Evolutionary conservation across 306 rosid species (phyloP), one percentile per base, ranked within the genome.

Genomic region (Medicago ruthenica): DNA sequence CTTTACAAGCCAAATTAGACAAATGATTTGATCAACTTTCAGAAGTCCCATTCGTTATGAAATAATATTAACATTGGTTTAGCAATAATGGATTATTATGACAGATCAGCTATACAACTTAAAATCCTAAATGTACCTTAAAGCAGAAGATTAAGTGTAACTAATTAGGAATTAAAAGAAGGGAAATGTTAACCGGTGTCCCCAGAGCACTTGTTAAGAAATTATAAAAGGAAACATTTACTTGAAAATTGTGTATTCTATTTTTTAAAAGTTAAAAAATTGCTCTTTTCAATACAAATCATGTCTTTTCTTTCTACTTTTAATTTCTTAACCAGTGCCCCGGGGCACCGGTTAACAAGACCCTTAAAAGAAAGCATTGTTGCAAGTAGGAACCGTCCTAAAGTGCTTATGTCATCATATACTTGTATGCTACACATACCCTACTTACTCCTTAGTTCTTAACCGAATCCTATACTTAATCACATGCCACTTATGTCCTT

Each of bases 391-490:
- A 70, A 71, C 67, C 82, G 45, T 75, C 81, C 83, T 59, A 83
- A 71, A 73, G 70, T 65, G 81, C 77, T 72, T 61, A 70, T 79
- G 85, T 85, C 85, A 34, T 83, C 85, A 34, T 36, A 51, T 68
- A 79, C 79, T 79, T 83, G 89, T 62, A 41, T 64, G 79, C 74
- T 79, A 79, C 85, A 79, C 58, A 85, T 79, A 71, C 86, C 76
- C 82, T 79, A 47, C 82, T 77, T 72, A 77, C 71, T 66, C 81
- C 55, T 53, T 55, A 41, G 65, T 64, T 15, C 79, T 83, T 74
- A 77, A 78, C 79, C 60, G 85, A 86, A 79, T 79, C 69, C 42
- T 74, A 48, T 73, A 86, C 88, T 85, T 81, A 80, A 78, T 80
- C 84, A 77, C 83, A 68, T 73, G 77, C 79, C 73, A 82, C 87